Percentiles rank a stretch among this genome's conserved stretches.
phyloP scores from a whole-genome alignment of 1,284 basidiomycete species.

The Ganoderma sp. region DNA sequence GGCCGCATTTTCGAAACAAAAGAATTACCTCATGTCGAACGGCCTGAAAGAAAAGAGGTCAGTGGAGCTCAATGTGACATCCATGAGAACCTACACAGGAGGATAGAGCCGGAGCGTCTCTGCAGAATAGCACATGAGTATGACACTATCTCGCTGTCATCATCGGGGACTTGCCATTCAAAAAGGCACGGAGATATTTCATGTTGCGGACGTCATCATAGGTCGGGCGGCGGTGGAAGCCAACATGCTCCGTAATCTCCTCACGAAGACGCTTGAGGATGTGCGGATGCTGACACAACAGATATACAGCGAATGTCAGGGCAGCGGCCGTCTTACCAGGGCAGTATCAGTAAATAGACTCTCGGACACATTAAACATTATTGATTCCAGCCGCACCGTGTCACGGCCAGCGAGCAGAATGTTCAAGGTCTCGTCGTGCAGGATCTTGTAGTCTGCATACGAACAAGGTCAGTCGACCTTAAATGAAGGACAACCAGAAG shows the following conservation, averaged over 20 bases:
- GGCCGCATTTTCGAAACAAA: slow-evolving; percentile 41
- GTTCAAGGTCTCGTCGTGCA: slow-evolving; percentile 76
- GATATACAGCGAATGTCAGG: slow-evolving; percentile 41
- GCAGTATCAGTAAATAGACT: not conserved
- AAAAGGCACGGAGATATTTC: slow-evolving; percentile 43
- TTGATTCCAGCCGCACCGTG: slow-evolving; percentile 50
- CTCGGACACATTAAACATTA: not conserved
- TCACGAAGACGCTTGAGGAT: slow-evolving; percentile 38
- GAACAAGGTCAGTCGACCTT: not conserved
- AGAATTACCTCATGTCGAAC: slow-evolving; percentile 34
- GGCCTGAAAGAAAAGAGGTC: slow-evolving; percentile 28
- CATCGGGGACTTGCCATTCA: slow-evolving; percentile 37
- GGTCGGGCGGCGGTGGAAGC: slow-evolving; percentile 33
- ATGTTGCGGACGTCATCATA: slow-evolving; percentile 39
- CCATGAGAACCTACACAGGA: slow-evolving; percentile 35
- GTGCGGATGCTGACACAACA: slow-evolving; percentile 40
- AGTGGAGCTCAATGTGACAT: not conserved
- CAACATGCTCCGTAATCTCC: slow-evolving; percentile 33
- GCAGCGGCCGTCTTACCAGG: slow-evolving; percentile 39
- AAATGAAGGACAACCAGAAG: not conserved
- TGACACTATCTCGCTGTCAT: not conserved
- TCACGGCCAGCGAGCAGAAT: slow-evolving; percentile 75
- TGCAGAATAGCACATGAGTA: slow-evolving; percentile 12
- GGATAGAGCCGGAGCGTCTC: slow-evolving; percentile 42
- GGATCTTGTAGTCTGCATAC: slow-evolving; percentile 54